Percentiles rank a stretch among this genome's conserved stretches.
Evolutionary conservation across 139 green algal genomes (phyloP).

Genomic region (Closterium sp.): DNA sequence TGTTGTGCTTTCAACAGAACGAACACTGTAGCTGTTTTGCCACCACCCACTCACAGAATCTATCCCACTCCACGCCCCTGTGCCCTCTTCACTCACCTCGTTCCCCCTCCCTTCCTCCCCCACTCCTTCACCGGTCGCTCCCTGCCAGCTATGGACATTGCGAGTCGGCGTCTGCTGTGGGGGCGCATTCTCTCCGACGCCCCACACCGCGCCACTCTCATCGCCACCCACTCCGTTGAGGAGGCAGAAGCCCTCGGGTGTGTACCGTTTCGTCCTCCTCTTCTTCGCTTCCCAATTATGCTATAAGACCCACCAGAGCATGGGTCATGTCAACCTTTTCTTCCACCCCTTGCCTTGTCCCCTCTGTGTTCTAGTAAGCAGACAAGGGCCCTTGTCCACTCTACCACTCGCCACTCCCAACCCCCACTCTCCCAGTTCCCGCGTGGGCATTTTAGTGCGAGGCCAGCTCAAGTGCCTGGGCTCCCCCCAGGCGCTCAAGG

Average conservation of each 20-base stretch:
- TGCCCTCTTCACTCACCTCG: not conserved
- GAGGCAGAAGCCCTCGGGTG: constrained; percentile 43
- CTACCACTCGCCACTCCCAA: not conserved
- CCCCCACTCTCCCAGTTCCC: not conserved
- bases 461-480: constrained; percentile 39
- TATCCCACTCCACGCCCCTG: not conserved
- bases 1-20: too few species aligned
- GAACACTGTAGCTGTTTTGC: too few species aligned
- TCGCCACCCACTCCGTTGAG: constrained; percentile 38
- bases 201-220: constrained; percentile 24
- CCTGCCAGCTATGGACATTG: constrained; percentile 26
- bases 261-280: not conserved
- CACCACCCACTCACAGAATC: not conserved
- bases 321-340: too few species aligned
- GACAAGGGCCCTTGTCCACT: not conserved
- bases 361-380: not conserved
- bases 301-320: not conserved
- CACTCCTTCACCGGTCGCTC: not conserved
- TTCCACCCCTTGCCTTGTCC: not conserved
- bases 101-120: not conserved
- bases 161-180: constrained; percentile 27
- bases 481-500: constrained; percentile 28
- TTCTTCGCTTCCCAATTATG: not conserved
- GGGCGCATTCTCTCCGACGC: not conserved
- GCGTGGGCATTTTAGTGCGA: constrained; percentile 31